Percentiles rank a stretch among this genome's conserved stretches.
Evolutionary conservation across 148 eudicot species (phyloP).

Genomic region (Rhododendron vialii): DNA sequence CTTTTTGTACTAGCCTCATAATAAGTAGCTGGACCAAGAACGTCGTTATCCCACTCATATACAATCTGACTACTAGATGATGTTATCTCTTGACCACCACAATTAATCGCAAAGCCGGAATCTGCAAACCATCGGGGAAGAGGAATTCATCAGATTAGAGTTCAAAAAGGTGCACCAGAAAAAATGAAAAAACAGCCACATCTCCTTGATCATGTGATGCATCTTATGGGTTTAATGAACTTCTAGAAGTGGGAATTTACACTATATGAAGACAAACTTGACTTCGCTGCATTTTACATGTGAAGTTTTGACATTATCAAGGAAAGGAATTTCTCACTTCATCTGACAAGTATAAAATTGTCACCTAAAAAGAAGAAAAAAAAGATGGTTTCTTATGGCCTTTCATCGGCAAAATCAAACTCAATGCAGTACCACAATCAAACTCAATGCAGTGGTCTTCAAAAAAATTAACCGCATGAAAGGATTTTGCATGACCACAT

Average conservation of each 20-base stretch:
- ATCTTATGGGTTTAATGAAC: neutral
- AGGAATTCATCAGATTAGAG: neutral
- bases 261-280: neutral
- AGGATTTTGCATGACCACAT: neutral
- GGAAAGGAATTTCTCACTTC: neutral
- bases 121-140: slow-evolving; percentile 34
- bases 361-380: neutral
- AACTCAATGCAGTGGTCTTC: no score
- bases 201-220: neutral
- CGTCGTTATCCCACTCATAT: slow-evolving; percentile 46
- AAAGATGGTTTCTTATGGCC: neutral
- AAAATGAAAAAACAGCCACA: neutral
- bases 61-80: slow-evolving; percentile 29
- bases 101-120: slow-evolving; percentile 64
- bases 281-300: neutral
- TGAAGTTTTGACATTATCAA: neutral
- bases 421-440: neutral
- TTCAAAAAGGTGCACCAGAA: neutral
- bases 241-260: neutral
- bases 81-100: slow-evolving; percentile 59
- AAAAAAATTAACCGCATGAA: no score
- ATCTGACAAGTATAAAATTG: neutral
- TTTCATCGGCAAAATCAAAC: neutral
- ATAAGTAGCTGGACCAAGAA: slow-evolving; percentile 58
- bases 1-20: slow-evolving; percentile 31